Evolutionary conservation across 1,284 basidiomycete species (phyloP).

Genomic region (Inonotus obliquus): DNA sequence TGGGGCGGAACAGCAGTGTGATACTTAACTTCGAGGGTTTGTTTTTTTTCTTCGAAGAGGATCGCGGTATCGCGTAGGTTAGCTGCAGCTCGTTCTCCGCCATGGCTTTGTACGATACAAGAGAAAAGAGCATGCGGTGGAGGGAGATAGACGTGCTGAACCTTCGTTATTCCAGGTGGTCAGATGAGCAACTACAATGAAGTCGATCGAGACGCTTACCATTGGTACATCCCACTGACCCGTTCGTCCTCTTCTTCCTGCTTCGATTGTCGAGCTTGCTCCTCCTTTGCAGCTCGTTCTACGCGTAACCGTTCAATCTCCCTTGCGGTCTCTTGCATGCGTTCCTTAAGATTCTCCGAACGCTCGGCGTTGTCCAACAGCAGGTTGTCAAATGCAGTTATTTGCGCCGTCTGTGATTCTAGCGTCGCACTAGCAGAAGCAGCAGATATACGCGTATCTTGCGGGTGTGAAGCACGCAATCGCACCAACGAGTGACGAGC

Average conservation of each 20-base stretch:
- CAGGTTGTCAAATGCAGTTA: conserved; percentile 67
- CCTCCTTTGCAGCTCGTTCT: conserved; percentile 67
- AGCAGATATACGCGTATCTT: conserved; percentile 66
- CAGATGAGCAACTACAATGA: background rate
- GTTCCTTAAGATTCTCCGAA: conserved; percentile 52
- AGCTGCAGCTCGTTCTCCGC: conserved; percentile 74
- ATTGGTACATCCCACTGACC: conserved; percentile 61
- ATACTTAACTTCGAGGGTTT: conserved; percentile 30
- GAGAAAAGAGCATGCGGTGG: conserved; percentile 56
- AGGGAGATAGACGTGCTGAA: conserved; percentile 61
- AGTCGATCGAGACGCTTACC: conserved; percentile 40
- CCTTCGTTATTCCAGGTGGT: conserved; percentile 38
- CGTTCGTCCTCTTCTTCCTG: conserved; percentile 63
- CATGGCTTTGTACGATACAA: conserved; percentile 52
- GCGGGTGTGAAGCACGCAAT: conserved; percentile 72
- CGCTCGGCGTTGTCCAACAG: conserved; percentile 37
- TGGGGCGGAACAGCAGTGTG: conserved; percentile 61
- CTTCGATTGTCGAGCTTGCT: conserved; percentile 52
- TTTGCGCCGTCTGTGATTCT: conserved; percentile 63
- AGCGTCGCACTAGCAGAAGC: conserved; percentile 66
- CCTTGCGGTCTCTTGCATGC: conserved; percentile 50
- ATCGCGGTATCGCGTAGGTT: conserved; percentile 39
- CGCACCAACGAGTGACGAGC: conserved; percentile 73
- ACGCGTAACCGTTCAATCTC: conserved; percentile 61
- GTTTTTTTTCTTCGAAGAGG: background rate